Percentiles rank a stretch among this genome's conserved stretches.
Conservation (phyloP, 306 rosid species). For the Canavalia ensiformis region DNA sequence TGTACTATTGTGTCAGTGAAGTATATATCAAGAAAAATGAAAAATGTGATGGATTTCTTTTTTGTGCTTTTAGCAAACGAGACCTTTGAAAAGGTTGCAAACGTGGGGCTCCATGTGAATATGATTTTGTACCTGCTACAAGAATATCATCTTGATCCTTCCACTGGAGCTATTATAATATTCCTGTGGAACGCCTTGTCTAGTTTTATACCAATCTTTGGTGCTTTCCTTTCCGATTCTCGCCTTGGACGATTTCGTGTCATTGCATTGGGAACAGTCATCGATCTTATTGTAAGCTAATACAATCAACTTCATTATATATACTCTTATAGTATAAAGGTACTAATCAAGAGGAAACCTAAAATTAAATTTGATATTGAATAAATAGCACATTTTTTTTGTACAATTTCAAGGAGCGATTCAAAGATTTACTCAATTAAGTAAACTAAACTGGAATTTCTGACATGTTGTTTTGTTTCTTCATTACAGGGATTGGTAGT, state of each 20-base stretch:
- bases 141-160: conserved; percentile 60
- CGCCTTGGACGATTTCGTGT: conserved; percentile 74
- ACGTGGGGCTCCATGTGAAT: conserved; percentile 69
- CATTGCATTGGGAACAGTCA: conserved; percentile 60
- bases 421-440: neutral
- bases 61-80: conserved; percentile 69
- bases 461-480: neutral
- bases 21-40: neutral
- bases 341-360: too few relatives aligned
- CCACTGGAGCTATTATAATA: conserved; percentile 57
- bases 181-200: conserved; percentile 66
- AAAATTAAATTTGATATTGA: too few relatives aligned
- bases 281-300: conserved; percentile 63
- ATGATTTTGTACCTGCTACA: conserved; percentile 66
- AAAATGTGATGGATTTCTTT: too few relatives aligned
- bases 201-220: conserved; percentile 59
- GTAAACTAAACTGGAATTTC: neutral
- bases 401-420: too few relatives aligned
- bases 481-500: conserved; percentile 63
- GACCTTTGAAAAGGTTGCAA: conserved; percentile 81
- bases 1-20: neutral
- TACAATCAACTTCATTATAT: neutral
- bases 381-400: too few relatives aligned
- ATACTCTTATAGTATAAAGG: too few relatives aligned
- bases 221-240: conserved; percentile 91